A percentile compares a stretch with the other conserved stretches of the same genome.
phyloP scores from a whole-genome alignment of 164 flowering plant genomes.

The Magnolia officinalis region DNA sequence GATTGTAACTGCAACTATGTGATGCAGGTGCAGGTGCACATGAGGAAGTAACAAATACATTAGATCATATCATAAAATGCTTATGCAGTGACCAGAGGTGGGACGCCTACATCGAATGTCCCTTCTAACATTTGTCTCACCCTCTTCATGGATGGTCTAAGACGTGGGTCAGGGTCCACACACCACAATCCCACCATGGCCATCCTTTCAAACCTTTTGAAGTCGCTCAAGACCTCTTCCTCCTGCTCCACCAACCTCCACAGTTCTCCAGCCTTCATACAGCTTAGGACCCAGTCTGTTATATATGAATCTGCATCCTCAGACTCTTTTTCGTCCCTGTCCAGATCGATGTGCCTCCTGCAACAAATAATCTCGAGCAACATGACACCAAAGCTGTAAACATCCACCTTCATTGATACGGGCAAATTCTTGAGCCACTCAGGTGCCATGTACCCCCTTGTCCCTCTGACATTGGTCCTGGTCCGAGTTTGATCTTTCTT shows the following conservation, averaged over 20 bases:
- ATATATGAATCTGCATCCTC: slow-evolving; percentile 7
- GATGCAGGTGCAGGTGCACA: no score
- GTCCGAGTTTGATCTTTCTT: slow-evolving; percentile 17
- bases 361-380: slow-evolving; percentile 29
- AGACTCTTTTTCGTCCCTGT: slow-evolving; percentile 5
- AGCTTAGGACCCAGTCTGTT: slow-evolving; percentile 20
- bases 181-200: slow-evolving; percentile 44
- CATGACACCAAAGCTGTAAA: slow-evolving; percentile 25
- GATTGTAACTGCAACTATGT: no score
- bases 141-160: slow-evolving; percentile 41
- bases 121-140: slow-evolving; percentile 46
- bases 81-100: slow-evolving; percentile 12
- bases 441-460: slow-evolving; percentile 22
- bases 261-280: slow-evolving; percentile 11
- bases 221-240: slow-evolving; percentile 12
- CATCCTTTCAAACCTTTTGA: slow-evolving; percentile 24
- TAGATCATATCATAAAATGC: no score
- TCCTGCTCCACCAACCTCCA: slow-evolving; percentile 15
- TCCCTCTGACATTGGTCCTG: slow-evolving; percentile 18
- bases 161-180: slow-evolving; percentile 36
- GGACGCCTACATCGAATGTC: slow-evolving; percentile 23
- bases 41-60: no score
- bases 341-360: slow-evolving; percentile 15
- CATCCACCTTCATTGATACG: slow-evolving; percentile 22
- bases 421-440: slow-evolving; percentile 26